Evolutionary conservation across 1,284 basidiomycete species (phyloP).

Genomic region (Sporisorium reilianum): DNA sequence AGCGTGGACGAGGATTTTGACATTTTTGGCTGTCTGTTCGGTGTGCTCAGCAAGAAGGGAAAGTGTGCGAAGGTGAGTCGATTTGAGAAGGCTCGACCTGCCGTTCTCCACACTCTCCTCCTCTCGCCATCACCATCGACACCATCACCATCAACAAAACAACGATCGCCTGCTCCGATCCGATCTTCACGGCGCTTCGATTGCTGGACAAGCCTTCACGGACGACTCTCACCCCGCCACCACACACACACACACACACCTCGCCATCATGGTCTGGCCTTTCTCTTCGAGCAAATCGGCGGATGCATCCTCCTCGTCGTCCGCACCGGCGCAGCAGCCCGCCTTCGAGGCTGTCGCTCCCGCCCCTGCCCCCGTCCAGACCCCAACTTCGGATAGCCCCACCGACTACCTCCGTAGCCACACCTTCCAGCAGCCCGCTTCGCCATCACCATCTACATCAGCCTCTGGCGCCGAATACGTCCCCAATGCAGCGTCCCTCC

Average conservation of each 20-base stretch:
- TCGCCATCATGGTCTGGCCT: slow-evolving; percentile 50
- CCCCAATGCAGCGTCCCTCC: slow-evolving; percentile 93
- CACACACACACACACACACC: neutral
- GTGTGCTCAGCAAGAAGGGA: slow-evolving; percentile 20
- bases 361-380: slow-evolving; percentile 20
- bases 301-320: slow-evolving; percentile 32
- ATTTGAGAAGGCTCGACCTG: neutral
- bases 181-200: neutral
- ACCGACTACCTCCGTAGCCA: slow-evolving; percentile 57
- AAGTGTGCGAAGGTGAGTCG: neutral
- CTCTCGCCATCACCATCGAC: neutral
- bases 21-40: slow-evolving; percentile 5
- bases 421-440: slow-evolving; percentile 41
- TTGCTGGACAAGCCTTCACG: neutral
- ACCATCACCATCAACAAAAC: neutral
- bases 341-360: slow-evolving; percentile 43
- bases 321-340: slow-evolving; percentile 23
- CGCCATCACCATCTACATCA: slow-evolving; percentile 31
- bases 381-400: slow-evolving; percentile 35
- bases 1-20: slow-evolving; percentile 15
- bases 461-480: slow-evolving; percentile 74
- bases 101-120: neutral
- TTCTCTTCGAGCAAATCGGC: slow-evolving; percentile 43
- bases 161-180: too few relatives aligned
- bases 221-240: neutral